Conservation (phyloP, 805 yeast genomes). For the Kazachstania africana region DNA sequence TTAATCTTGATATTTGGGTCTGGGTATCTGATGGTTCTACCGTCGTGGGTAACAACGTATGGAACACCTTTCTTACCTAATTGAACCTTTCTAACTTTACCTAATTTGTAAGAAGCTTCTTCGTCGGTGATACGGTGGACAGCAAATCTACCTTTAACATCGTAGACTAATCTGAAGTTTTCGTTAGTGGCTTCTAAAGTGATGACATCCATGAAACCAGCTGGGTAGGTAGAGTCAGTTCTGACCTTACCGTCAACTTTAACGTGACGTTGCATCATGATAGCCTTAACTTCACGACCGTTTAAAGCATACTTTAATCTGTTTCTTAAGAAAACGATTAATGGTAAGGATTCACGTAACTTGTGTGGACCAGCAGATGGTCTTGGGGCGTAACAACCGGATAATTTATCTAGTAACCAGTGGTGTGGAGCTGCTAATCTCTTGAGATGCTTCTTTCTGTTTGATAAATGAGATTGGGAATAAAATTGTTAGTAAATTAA, state of each 20-base stretch:
- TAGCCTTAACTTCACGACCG: conserved; percentile 98
- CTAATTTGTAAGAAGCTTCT: conserved; percentile 97
- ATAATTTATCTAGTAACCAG: conserved; percentile 99
- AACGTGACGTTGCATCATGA: conserved; percentile 95
- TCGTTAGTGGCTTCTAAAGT: conserved; percentile 96
- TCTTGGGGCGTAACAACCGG: conserved; percentile 99
- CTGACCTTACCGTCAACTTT: conserved; percentile 99
- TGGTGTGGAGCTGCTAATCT: conserved; percentile 99
- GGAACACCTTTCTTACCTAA: conserved; percentile 98
- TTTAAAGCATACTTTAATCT: conserved; percentile 97
- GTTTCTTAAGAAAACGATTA: conserved; percentile 94
- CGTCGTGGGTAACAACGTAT: conserved; percentile 98
- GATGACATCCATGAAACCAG: conserved; percentile 99
- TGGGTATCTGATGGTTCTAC: conserved; percentile 99
- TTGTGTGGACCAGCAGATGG: conserved; percentile 99
- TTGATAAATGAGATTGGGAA: background rate
- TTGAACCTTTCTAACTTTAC: conserved; percentile 95
- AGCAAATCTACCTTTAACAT: conserved; percentile 97
- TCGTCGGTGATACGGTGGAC: conserved; percentile 99
- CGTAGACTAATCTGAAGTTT: conserved; percentile 98
- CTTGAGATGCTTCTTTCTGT: conserved; percentile 90
- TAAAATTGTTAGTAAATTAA: background rate
- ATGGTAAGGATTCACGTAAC: conserved; percentile 95
- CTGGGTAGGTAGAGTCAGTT: conserved; percentile 97
- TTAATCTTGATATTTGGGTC: conserved; percentile 93